Conservation (phyloP, 148 eudicot genomes). For the Beta vulgaris region DNA sequence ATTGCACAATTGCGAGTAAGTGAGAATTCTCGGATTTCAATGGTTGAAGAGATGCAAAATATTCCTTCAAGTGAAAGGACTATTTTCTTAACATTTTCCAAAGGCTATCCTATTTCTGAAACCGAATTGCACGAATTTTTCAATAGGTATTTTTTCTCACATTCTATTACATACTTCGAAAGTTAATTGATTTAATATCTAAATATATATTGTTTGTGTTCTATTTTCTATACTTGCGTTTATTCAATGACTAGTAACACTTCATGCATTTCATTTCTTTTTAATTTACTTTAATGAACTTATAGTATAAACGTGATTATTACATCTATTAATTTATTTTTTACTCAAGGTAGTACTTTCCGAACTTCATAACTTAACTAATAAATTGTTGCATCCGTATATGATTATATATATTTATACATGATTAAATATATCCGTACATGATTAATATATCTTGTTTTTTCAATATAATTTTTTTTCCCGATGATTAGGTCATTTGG, state of each 20-base stretch:
- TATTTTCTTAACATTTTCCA: slow-evolving; percentile 39
- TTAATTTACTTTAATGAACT: no score
- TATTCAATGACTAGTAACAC: no score
- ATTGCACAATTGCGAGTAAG: background rate
- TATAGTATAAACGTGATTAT: no score
- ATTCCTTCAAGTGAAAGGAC: slow-evolving; percentile 32
- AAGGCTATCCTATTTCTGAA: slow-evolving; percentile 35
- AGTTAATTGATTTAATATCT: background rate
- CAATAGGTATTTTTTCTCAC: slow-evolving; percentile 8
- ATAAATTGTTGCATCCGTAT: no score
- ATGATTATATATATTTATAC: no score
- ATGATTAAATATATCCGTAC: background rate
- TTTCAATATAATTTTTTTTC: background rate
- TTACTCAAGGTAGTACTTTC: no score
- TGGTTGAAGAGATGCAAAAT: background rate
- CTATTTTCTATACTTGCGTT: no score
- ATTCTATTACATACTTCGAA: background rate
- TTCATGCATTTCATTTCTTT: no score
- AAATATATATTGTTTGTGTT: no score
- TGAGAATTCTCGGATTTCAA: background rate
- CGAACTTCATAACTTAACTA: no score
- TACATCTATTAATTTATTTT: no score
- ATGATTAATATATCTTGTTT: background rate
- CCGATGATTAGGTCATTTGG: slow-evolving; percentile 17
- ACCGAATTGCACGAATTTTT: slow-evolving; percentile 29